Evolutionary conservation across 345 rosid species (phyloP).

Genomic region (Eucalyptus marginata): DNA sequence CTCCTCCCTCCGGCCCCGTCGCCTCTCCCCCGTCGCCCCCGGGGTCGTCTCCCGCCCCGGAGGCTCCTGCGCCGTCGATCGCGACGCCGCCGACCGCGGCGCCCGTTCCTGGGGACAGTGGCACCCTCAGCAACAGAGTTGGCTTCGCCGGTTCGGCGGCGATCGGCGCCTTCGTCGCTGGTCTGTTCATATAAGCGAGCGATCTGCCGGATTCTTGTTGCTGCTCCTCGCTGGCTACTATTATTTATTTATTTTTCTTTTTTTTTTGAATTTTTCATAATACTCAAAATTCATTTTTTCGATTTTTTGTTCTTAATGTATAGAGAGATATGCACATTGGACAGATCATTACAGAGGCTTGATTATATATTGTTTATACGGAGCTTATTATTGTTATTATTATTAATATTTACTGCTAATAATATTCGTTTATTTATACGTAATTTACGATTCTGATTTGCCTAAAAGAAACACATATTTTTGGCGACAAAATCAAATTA

Average conservation of each 20-base stretch:
- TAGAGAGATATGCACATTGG: too few relatives aligned
- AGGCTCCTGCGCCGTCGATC: not conserved
- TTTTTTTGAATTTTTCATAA: not conserved
- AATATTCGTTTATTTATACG: too few relatives aligned
- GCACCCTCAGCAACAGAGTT: not conserved
- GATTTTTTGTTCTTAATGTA: too few relatives aligned
- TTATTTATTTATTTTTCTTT: too few relatives aligned
- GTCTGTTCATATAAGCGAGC: not conserved
- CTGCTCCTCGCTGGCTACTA: not conserved
- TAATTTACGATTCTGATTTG: not conserved
- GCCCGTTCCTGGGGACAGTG: not conserved
- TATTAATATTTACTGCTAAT: too few relatives aligned
- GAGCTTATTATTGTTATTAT: too few relatives aligned
- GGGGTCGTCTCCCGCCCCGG: not conserved
- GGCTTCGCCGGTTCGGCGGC: not conserved
- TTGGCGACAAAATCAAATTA: accelerated
- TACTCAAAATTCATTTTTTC: not conserved
- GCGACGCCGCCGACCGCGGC: not conserved
- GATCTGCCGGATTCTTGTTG: not conserved
- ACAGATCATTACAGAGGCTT: not conserved
- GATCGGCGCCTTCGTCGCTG: not conserved
- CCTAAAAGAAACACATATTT: not conserved
- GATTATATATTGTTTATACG: not conserved
- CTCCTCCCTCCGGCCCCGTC: not conserved
- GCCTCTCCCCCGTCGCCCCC: not conserved